Evolutionary conservation across 2,329 filamentous ascomycete genomes (phyloP).

Genomic region (Hypoxylon sp.): DNA sequence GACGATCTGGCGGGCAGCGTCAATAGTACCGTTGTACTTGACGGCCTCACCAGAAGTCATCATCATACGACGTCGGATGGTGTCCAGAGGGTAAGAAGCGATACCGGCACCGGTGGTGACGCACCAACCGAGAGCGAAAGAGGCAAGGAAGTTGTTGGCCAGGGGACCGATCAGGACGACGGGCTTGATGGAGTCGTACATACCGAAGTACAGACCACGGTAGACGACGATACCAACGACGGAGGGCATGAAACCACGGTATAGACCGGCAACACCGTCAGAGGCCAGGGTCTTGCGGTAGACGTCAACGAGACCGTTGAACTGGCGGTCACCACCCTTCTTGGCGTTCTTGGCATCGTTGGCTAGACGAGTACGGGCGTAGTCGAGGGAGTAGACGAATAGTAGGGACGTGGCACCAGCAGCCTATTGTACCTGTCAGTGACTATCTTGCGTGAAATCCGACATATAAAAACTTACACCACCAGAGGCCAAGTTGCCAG

Average conservation of each 20-base stretch:
- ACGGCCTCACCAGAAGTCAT: slow-evolving; percentile 98
- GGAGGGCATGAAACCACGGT: slow-evolving; percentile 99
- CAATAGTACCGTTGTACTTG: slow-evolving; percentile 98
- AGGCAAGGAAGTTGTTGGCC: slow-evolving; percentile 99
- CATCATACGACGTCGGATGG: slow-evolving; percentile 99
- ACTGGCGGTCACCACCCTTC: slow-evolving; percentile 97
- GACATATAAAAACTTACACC: slow-evolving; percentile 79
- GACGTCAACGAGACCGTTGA: slow-evolving; percentile 99
- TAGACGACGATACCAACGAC: slow-evolving; percentile 99
- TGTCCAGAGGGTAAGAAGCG: slow-evolving; percentile 99
- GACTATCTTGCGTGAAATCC: background rate
- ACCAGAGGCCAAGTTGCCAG: slow-evolving; percentile 99
- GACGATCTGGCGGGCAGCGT: slow-evolving; percentile 95
- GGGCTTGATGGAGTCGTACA: slow-evolving; percentile 99
- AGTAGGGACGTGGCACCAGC: slow-evolving; percentile 99
- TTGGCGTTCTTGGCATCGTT: slow-evolving; percentile 99
- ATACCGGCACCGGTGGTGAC: slow-evolving; percentile 99
- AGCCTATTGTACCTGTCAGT: slow-evolving; percentile 67
- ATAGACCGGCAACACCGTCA: slow-evolving; percentile 99
- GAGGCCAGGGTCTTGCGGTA: slow-evolving; percentile 99
- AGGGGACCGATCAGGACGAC: slow-evolving; percentile 91
- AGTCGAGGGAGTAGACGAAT: slow-evolving; percentile 99
- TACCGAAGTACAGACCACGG: slow-evolving; percentile 99
- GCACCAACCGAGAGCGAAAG: slow-evolving; percentile 97
- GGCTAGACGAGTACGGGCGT: slow-evolving; percentile 99